Evolutionary conservation across 108 stramenopile genomes (phyloP).

Genomic region (Cyclotella atomus): DNA sequence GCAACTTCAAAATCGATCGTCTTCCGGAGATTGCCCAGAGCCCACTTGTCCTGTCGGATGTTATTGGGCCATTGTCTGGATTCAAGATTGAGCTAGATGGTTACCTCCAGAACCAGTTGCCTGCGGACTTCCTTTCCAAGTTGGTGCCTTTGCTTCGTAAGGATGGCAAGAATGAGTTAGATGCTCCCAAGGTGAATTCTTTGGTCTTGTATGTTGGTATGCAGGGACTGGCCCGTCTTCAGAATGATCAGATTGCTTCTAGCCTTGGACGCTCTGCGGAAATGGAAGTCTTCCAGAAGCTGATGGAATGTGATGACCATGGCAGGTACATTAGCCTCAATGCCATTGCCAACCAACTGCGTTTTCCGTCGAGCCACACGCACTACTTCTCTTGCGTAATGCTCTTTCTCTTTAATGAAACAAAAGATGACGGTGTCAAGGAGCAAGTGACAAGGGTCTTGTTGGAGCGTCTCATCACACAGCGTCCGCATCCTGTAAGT

Average conservation of each 20-base stretch:
- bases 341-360: constrained; percentile 98
- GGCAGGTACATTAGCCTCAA: constrained; percentile 97
- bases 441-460: constrained; percentile 99
- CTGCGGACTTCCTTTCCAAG: constrained; percentile 76
- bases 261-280: constrained; percentile 80
- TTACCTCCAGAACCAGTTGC: constrained; percentile 89
- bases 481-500: constrained; percentile 99
- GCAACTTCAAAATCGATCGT: constrained; percentile 96
- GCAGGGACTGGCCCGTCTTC: constrained; percentile 82
- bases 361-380: constrained; percentile 99
- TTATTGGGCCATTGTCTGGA: constrained; percentile 74
- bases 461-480: constrained; percentile 97
- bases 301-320: constrained; percentile 94
- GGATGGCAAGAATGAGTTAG: constrained; percentile 74
- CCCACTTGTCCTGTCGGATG: constrained; percentile 90
- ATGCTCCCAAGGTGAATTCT: constrained; percentile 90
- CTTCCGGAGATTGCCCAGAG: constrained; percentile 94
- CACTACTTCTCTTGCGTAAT: constrained; percentile 98
- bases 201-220: constrained; percentile 96
- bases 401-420: constrained; percentile 96
- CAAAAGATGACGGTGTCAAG: constrained; percentile 90
- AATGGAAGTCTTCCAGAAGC: constrained; percentile 85
- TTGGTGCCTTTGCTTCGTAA: constrained; percentile 76
- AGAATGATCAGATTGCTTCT: constrained; percentile 76
- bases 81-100: constrained; percentile 89